Evolutionary conservation across 768 basidiomycete genomes (phyloP).

Genomic region (Boletus subcaerulescens): DNA sequence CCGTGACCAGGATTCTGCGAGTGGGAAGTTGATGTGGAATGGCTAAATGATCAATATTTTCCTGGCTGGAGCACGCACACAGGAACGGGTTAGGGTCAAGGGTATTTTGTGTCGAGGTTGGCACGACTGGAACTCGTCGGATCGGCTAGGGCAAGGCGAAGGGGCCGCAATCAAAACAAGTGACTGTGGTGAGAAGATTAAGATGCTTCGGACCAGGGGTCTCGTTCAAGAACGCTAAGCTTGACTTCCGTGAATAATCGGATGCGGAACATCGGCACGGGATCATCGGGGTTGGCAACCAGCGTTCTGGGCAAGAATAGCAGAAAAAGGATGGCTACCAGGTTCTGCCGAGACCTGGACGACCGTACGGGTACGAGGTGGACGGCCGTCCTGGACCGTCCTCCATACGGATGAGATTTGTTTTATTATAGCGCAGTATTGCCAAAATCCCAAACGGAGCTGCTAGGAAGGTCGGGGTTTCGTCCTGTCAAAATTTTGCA

Average conservation of each 20-base stretch:
- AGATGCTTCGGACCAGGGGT: too few relatives aligned
- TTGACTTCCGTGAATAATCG: constrained; percentile 17
- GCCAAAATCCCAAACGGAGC: constrained; percentile 24
- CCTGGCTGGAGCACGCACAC: constrained; percentile 6
- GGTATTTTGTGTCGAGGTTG: background rate
- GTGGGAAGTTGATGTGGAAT: constrained; percentile 16
- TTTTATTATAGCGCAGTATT: constrained; percentile 19
- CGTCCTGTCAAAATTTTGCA: constrained; percentile 30
- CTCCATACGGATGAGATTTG: background rate
- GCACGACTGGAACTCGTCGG: constrained; percentile 12
- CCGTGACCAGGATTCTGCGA: constrained; percentile 18
- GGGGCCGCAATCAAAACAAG: background rate
- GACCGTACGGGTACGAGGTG: constrained; percentile 19
- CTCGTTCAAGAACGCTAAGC: too few relatives aligned
- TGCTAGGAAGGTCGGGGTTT: constrained; percentile 33
- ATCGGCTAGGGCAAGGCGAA: constrained; percentile 13
- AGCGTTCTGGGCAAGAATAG: constrained; percentile 8
- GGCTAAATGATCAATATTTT: constrained; percentile 5
- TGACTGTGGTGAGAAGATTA: constrained; percentile 10
- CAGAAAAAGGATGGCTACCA: constrained; percentile 12
- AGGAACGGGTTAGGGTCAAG: constrained; percentile 27
- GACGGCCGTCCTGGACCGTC: constrained; percentile 18
- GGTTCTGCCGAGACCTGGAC: constrained; percentile 16
- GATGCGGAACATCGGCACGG: constrained; percentile 24
- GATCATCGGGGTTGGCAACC: constrained; percentile 12